Percentiles rank a stretch among this genome's conserved stretches.
These are phyloP conservation scores for Trichoderma asperelloides DNA, from an alignment of 495 filamentous ascomycete genomes.

Conservation along the genomic window DNA sequence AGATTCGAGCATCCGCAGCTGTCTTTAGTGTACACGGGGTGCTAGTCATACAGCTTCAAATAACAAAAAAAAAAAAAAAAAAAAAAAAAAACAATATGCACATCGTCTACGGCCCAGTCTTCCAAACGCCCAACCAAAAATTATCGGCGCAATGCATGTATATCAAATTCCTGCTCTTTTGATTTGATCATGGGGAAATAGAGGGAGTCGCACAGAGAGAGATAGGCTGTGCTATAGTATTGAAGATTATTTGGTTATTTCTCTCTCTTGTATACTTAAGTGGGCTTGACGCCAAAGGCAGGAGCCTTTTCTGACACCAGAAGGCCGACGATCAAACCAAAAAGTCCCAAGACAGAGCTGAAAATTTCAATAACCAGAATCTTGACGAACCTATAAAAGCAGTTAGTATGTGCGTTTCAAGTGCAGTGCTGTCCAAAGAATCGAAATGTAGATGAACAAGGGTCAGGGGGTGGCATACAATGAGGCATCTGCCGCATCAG, in stretches of 20 bases:
- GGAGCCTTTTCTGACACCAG: constrained; percentile 72
- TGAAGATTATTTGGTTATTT: background rate
- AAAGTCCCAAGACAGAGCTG: constrained; percentile 95
- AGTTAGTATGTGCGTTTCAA: too few species aligned
- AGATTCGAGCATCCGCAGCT: background rate
- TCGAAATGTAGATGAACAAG: background rate
- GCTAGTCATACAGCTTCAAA: constrained; percentile 9
- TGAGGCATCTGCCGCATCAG: constrained; percentile 87
- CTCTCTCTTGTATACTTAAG: background rate
- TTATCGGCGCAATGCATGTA: constrained; percentile 7
- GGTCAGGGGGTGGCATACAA: constrained; percentile 55
- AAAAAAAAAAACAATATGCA: background rate
- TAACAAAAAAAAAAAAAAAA: background rate
- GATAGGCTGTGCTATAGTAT: background rate
- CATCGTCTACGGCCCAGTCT: constrained; percentile 4
- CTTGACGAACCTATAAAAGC: constrained; percentile 77
- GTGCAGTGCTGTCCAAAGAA: too few species aligned
- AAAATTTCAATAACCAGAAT: constrained; percentile 99
- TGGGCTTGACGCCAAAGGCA: constrained; percentile 51
- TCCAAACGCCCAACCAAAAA: constrained; percentile 11
- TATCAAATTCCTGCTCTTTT: background rate
- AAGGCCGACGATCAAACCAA: constrained; percentile 91
- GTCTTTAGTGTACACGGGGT: constrained; percentile 4
- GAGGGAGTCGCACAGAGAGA: background rate
- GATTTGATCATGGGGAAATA: background rate